A percentile compares a stretch with the other conserved stretches of the same genome.
These are phyloP conservation scores for Exidia glandulosa DNA, from an alignment of 768 basidiomycete species.

Conservation along the genomic window DNA sequence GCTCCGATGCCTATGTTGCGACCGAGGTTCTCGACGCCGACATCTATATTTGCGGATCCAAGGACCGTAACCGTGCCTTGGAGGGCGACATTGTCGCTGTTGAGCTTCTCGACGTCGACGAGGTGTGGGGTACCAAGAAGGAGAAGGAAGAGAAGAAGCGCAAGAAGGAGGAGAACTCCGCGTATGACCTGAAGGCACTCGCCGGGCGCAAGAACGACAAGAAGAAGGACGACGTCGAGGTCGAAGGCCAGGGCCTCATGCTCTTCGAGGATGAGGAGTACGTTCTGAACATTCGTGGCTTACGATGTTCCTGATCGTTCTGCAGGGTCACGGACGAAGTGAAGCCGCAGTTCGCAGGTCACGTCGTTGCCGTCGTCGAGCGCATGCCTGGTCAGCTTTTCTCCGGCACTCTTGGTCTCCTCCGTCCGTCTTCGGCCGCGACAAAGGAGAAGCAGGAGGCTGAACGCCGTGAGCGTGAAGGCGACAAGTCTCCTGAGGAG, in stretches of 20 bases:
- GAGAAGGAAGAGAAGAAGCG: constrained; percentile 99
- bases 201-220: constrained; percentile 89
- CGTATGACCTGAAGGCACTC: constrained; percentile 72
- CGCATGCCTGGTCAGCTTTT: constrained; percentile 98
- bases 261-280: constrained; percentile 97
- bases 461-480: constrained; percentile 93
- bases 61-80: constrained; percentile 94
- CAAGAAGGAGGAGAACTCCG: constrained; percentile 98
- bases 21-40: constrained; percentile 98
- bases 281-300: constrained; percentile 14
- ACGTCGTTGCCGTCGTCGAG: constrained; percentile 99
- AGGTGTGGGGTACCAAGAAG: constrained; percentile 98
- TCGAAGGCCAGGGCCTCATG: constrained; percentile 95
- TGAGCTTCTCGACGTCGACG: constrained; percentile 93
- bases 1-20: constrained; percentile 96
- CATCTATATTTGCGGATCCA: constrained; percentile 97
- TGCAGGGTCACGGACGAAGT: constrained; percentile 89
- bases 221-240: constrained; percentile 99
- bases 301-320: constrained; percentile 5
- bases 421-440: constrained; percentile 91
- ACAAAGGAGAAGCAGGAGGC: constrained; percentile 99
- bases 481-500: constrained; percentile 70
- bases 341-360: constrained; percentile 96
- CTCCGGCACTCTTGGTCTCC: constrained; percentile 89
- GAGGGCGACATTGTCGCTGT: constrained; percentile 99